Base-by-base conservation (phyloP, 352 stramenopile genomes). In the Phytophthora cactorum region DNA sequence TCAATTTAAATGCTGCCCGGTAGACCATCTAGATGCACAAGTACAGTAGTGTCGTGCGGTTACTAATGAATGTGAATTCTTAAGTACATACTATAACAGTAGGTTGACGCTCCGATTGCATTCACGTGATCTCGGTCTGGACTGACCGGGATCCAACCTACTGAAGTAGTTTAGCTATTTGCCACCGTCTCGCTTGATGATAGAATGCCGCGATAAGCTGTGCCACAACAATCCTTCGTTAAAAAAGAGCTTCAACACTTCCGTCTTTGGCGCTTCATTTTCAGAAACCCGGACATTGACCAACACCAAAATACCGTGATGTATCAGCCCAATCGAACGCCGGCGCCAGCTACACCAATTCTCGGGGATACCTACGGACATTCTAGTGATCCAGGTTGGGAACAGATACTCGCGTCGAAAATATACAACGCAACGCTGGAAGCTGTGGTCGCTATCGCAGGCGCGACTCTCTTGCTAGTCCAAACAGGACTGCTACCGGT, bases 351-450 rank as follows among this genome's bases (percentile, higher is more conserved):
- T 17, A 41, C 36, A 6, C 52, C 52, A 6, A 59, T 59, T 29
- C 52, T 59, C 5, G 52, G 38, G 1, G 38, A 59, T 29, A 49
- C 17, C 2, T 36, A 50, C 8, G 25, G 36, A 17, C 41, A 39
- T 29, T 22, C 14, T 17, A 50, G 3, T 28, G 14, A 49, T n/a
- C 25, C 25, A 12, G 12, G 10, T 14, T 28, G 29, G 4, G 9
- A 39, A 28, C n/a, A 38, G 22, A 58, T 36, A 36, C 27, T 58
- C 22, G 22, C 11, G 22, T 15, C 52, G 25, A 59, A 27, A 39
- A 39, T 59, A 25, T 59, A 39, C 52, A 50, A 59, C 36, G 8
- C 6, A 50, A 14, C 17, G 6, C 28, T 58, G 34, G 12, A 58
- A 25, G 34, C 29, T 27, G 36, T 47, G 36, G 22, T 46, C 7